Evolutionary conservation across 73 alveolate genomes (phyloP).

Genomic region (Paramecium sonneborni): DNA sequence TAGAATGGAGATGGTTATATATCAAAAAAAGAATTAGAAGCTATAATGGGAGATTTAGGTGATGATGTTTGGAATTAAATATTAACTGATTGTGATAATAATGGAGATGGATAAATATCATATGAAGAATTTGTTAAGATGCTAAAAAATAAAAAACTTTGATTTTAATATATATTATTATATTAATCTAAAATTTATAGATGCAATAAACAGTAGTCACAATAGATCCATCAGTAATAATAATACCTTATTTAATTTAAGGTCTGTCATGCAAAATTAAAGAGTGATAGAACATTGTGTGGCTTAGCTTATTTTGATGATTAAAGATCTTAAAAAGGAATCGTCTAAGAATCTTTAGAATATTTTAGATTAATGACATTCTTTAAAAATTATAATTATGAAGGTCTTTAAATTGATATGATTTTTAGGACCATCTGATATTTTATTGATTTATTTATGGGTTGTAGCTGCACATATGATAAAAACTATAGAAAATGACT

Average conservation of each 20-base stretch:
- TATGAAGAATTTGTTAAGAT: conserved; percentile 63
- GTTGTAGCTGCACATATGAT: conserved; percentile 40
- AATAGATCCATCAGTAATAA: neutral
- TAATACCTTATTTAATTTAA: neutral
- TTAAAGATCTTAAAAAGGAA: neutral
- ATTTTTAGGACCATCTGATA: conserved; percentile 40
- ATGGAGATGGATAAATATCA: conserved; percentile 72
- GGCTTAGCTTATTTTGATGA: conserved; percentile 36
- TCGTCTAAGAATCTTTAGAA: neutral
- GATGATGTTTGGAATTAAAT: conserved; percentile 64
- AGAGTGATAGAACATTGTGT: conserved; percentile 24
- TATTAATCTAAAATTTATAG: neutral
- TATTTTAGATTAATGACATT: conserved; percentile 49
- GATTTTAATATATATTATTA: conserved; percentile 7
- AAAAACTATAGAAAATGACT: conserved; percentile 10
- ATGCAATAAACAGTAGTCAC: conserved; percentile 31
- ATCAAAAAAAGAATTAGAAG: conserved; percentile 56
- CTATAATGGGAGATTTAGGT: conserved; percentile 63
- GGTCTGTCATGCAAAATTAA: conserved; percentile 37
- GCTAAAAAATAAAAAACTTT: conserved; percentile 51
- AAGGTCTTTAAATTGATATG: neutral
- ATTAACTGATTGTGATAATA: conserved; percentile 62
- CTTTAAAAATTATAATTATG: conserved; percentile 21
- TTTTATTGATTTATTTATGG: conserved; percentile 31
- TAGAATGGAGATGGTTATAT: conserved; percentile 73